A percentile compares a stretch with the other conserved stretches of the same genome.
Conservation (phyloP, 148 eudicot species). For the Mesembryanthemum crystallinum region DNA sequence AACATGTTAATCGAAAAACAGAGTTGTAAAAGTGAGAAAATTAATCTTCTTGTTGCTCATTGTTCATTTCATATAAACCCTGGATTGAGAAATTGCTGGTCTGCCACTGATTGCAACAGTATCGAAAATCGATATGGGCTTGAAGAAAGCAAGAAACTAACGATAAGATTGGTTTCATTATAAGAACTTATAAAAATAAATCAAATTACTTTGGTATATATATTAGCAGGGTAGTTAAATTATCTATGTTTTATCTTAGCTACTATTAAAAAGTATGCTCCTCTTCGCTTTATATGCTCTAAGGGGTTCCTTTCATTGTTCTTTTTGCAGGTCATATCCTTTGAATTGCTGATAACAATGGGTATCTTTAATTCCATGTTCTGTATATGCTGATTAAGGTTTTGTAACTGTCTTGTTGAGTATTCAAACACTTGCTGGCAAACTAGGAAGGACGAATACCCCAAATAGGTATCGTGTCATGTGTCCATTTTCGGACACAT, state of each 20-base stretch:
- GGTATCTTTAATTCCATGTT: not conserved
- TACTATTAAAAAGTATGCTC: not conserved
- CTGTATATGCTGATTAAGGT: not conserved
- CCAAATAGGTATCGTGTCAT: too few relatives aligned
- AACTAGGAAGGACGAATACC: too few relatives aligned
- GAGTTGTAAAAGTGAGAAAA: not conserved
- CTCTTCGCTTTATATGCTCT: conserved; percentile 11
- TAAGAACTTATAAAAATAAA: too few relatives aligned
- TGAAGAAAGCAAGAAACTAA: not conserved
- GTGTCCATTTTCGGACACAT: too few relatives aligned
- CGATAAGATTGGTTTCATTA: not conserved
- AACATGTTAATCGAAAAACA: not conserved
- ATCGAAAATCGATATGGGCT: not conserved
- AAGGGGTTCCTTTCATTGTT: not conserved
- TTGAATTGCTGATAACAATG: conserved; percentile 7
- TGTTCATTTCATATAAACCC: not conserved
- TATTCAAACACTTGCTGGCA: not conserved
- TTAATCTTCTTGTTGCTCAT: not conserved
- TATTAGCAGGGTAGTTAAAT: not conserved
- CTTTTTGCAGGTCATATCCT: conserved; percentile 96
- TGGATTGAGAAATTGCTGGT: not conserved
- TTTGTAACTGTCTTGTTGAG: not conserved
- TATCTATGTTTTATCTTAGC: not conserved
- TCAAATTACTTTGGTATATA: not conserved
- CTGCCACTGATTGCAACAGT: not conserved